Percentiles rank a stretch among this genome's conserved stretches.
Evolutionary conservation across 2,329 filamentous ascomycete species (phyloP).

Genomic region (Colletotrichum filicis): DNA sequence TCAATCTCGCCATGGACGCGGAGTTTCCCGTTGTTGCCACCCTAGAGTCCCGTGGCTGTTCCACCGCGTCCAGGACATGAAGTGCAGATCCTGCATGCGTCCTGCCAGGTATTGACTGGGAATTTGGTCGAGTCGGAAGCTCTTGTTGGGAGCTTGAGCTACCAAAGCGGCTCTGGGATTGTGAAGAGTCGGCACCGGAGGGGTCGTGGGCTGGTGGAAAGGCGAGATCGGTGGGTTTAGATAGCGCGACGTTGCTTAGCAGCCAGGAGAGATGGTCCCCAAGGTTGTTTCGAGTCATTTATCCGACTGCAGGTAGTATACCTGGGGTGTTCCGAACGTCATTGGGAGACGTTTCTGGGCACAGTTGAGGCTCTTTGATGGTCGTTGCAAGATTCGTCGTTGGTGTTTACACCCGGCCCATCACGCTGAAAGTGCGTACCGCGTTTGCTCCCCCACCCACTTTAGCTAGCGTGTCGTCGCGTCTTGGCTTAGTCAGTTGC

Average conservation of each 20-base stretch:
- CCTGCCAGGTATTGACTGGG: background rate
- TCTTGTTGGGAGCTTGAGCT: conserved; percentile 25
- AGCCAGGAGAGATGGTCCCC: conserved; percentile 68
- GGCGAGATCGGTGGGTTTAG: conserved; percentile 52
- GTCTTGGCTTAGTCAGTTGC: conserved; percentile 25
- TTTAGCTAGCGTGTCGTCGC: conserved; percentile 32
- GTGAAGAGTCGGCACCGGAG: conserved; percentile 34
- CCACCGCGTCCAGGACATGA: conserved; percentile 19
- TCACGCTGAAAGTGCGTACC: background rate
- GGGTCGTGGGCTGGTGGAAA: conserved; percentile 46
- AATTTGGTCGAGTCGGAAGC: background rate
- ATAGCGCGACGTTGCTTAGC: conserved; percentile 57
- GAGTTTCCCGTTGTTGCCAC: conserved; percentile 8
- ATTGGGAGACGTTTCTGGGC: conserved; percentile 18
- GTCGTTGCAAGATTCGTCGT: conserved; percentile 20
- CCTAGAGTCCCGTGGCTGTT: conserved; percentile 22
- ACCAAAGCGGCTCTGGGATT: conserved; percentile 24
- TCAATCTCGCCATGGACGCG: conserved; percentile 57
- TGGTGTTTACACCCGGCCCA: conserved; percentile 20
- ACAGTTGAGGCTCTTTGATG: conserved; percentile 7
- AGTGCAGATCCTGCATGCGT: conserved; percentile 4
- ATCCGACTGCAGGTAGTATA: conserved; percentile 46
- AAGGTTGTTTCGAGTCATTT: conserved; percentile 73
- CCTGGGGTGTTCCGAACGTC: conserved; percentile 16
- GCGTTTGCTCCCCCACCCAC: conserved; percentile 31